These are phyloP conservation scores for Cornus florida DNA, from an alignment of 148 eudicot species.

Conservation along the genomic window DNA sequence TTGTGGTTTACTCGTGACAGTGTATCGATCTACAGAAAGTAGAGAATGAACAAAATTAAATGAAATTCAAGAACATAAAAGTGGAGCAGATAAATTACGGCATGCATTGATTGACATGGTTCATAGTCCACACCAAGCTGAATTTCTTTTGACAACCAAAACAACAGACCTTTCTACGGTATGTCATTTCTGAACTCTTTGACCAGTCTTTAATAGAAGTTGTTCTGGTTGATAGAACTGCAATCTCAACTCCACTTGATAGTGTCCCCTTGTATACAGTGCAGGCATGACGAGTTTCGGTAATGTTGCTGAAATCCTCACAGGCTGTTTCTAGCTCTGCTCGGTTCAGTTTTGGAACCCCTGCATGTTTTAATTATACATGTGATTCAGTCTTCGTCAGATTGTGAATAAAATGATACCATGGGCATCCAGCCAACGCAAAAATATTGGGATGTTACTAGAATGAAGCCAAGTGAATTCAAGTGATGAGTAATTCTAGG, in stretches of 20 bases:
- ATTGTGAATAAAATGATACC: not conserved
- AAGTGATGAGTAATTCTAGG: not conserved
- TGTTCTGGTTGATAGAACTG: constrained; percentile 66
- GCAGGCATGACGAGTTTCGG: constrained; percentile 47
- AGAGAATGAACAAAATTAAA: not conserved
- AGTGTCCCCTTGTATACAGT: constrained; percentile 86
- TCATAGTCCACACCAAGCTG: not conserved
- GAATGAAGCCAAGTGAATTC: not conserved
- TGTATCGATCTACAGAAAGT: constrained; percentile 56
- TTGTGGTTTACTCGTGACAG: constrained; percentile 92
- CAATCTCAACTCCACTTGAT: constrained; percentile 95
- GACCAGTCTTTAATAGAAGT: constrained; percentile 69
- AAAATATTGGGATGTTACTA: not conserved
- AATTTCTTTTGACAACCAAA: not conserved
- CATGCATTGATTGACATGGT: not conserved
- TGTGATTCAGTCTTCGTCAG: not conserved
- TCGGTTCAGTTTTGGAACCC: constrained; percentile 89
- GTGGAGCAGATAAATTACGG: not conserved
- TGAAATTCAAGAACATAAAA: not conserved
- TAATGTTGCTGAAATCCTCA: constrained; percentile 99
- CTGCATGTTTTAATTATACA: constrained; percentile 30
- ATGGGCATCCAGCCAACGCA: not conserved
- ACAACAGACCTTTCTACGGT: constrained; percentile 69
- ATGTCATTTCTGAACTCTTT: constrained; percentile 57
- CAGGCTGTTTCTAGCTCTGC: constrained; percentile 88